Conservation (phyloP, 2,329 filamentous ascomycete species). For the Paracamarosporium sp. region DNA sequence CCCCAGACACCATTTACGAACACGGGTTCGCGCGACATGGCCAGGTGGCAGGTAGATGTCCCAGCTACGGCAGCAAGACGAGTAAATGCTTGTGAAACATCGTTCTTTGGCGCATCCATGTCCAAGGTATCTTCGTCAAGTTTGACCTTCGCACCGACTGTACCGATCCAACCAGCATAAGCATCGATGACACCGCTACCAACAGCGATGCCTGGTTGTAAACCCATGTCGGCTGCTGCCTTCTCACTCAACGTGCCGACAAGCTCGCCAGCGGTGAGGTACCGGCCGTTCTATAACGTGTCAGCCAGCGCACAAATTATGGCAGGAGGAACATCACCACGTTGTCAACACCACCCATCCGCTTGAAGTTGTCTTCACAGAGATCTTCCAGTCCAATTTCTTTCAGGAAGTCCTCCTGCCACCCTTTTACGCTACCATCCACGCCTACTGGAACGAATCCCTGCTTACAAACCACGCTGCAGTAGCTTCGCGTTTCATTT, state of each 20-base stretch:
- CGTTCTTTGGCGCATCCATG: slow-evolving; percentile 74
- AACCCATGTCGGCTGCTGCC: slow-evolving; percentile 81
- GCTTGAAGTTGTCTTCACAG: slow-evolving; percentile 83
- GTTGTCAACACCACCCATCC: slow-evolving; percentile 92
- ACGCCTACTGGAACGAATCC: slow-evolving; percentile 96
- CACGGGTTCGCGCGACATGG: slow-evolving; percentile 90
- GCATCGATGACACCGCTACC: slow-evolving; percentile 98
- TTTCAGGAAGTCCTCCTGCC: slow-evolving; percentile 93
- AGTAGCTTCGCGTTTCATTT: slow-evolving; percentile 89
- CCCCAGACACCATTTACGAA: slow-evolving; percentile 98
- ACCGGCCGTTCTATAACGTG: slow-evolving; percentile 81
- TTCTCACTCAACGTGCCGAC: slow-evolving; percentile 85
- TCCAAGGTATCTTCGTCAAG: slow-evolving; percentile 73
- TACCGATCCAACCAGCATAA: slow-evolving; percentile 98
- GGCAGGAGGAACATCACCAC: slow-evolving; percentile 72
- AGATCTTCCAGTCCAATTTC: slow-evolving; percentile 88
- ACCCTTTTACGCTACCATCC: slow-evolving; percentile 95
- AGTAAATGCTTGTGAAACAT: slow-evolving; percentile 90
- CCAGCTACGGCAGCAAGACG: slow-evolving; percentile 93
- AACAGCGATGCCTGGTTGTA: slow-evolving; percentile 86
- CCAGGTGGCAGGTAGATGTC: slow-evolving; percentile 95
- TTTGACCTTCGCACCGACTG: slow-evolving; percentile 94
- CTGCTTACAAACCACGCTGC: slow-evolving; percentile 96
- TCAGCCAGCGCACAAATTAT: slow-evolving; percentile 36
- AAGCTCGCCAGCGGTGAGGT: slow-evolving; percentile 88